Percentiles rank a stretch among this genome's conserved stretches.
Conservation (phyloP, 306 rosid species). For the Cicer cuneatum region DNA sequence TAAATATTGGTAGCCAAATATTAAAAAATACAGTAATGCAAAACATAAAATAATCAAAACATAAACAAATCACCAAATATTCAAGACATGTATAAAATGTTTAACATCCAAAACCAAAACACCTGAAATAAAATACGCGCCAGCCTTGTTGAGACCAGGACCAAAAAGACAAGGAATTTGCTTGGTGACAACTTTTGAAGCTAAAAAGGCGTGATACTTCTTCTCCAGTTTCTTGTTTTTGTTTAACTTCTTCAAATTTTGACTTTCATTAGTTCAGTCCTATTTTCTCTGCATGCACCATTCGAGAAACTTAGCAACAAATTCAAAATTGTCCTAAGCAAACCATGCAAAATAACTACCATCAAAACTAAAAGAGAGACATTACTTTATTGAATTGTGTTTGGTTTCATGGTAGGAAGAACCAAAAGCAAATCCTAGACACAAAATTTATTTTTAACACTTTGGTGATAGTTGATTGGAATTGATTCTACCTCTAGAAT, state of each 20-base stretch:
- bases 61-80: neutral
- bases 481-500: no score
- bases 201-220: conserved; percentile 80
- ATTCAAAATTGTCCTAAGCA: neutral
- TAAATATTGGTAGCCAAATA: neutral
- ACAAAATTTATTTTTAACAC: no score
- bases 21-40: neutral
- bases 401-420: no score
- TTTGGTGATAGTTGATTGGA: no score
- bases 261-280: conserved; percentile 73
- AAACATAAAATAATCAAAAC: neutral
- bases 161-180: conserved; percentile 90
- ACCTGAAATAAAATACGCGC: conserved; percentile 45
- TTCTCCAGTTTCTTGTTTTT: conserved; percentile 85
- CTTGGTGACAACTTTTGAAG: conserved; percentile 86
- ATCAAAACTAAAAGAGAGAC: neutral
- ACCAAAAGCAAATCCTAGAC: no score
- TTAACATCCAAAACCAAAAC: no score
- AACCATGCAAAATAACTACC: neutral
- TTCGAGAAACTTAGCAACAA: conserved; percentile 12
- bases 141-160: conserved; percentile 92
- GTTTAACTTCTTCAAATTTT: conserved; percentile 80
- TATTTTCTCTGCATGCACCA: conserved; percentile 74
- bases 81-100: no score
- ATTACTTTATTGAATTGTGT: neutral